Base-by-base conservation (phyloP, 2,329 filamentous ascomycete genomes). In the Rhexocercosporidium sp. region DNA sequence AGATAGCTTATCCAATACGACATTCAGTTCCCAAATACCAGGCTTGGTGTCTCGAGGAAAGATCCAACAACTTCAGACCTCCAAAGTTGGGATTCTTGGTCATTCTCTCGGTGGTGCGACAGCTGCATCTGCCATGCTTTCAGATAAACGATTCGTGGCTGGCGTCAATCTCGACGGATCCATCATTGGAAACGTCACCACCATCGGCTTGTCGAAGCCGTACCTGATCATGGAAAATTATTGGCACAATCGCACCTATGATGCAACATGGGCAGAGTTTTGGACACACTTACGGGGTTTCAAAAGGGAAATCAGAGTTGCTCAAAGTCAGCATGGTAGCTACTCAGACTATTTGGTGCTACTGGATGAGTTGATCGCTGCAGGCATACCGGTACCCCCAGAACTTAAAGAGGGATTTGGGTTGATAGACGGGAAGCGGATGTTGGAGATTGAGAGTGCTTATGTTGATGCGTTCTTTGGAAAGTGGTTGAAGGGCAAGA, bases 101-200 rank as follows among this genome's bases (percentile, higher is more conserved):
- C 71, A 73, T 49, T 70, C 68, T 6, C 74, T 75, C 9, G 77
- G 77, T 1, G 77, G 77, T 0, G 77, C 78, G 1, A 71, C 77
- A 1, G 74, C 78, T 2, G 78, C 77, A 8, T 70, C 71, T 7
- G 71, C 74, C 0, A 72, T 79, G 64, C 65, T 73, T 3, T 60
- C 67, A 14, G 77, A 79, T 27, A 47, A 62, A 1, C 71, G 78
- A 16, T 70, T 81, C 46, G 62, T 71, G 0, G 77, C 72, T 1
- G 79, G 78, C 11, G 69, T 80, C 3, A 79, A 80, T 64, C 68
- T 81, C 20, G 80, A 81, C 62, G 80, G 80, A 3, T 54, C 63
- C 0, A 72, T 80, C 54, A 73, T 73, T 34, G 75, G 75, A 1
- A 65, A 70, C 9, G 75, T 71, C 6, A 56, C 72, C 2, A 49